Evolutionary conservation across 352 stramenopile species (phyloP).

Genomic region (Bremia lactucae): DNA sequence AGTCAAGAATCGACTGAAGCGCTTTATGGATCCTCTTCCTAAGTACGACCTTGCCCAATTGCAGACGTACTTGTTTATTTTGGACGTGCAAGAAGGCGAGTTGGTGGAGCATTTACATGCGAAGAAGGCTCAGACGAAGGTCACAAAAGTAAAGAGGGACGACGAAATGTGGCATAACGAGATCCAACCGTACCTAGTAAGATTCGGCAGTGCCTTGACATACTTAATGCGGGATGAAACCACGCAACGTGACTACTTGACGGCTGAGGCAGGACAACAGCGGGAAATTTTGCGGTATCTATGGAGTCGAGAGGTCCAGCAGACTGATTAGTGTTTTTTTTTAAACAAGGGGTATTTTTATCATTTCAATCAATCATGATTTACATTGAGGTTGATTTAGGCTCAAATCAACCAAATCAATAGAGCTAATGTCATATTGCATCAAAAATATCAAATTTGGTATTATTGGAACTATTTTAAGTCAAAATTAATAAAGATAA

Average conservation of each 20-base stretch:
- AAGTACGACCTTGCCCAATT: conserved; percentile 75
- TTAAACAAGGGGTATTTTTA: too few species aligned
- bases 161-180: conserved; percentile 49
- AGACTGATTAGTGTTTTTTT: too few species aligned
- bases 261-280: conserved; percentile 28
- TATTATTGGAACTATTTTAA: too few species aligned
- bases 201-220: conserved; percentile 58
- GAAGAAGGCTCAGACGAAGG: conserved; percentile 46
- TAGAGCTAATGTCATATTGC: too few species aligned
- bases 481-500: too few species aligned
- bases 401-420: too few species aligned
- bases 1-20: conserved; percentile 72
- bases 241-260: conserved; percentile 41
- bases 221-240: conserved; percentile 60
- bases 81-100: conserved; percentile 52
- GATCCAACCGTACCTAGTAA: conserved; percentile 54
- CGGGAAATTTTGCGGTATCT: conserved; percentile 67
- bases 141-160: conserved; percentile 62
- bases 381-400: too few species aligned
- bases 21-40: conserved; percentile 61
- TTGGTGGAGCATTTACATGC: conserved; percentile 69
- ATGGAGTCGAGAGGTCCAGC: conserved; percentile 36
- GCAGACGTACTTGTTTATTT: conserved; percentile 80
- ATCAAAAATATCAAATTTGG: too few species aligned
- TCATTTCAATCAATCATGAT: too few species aligned